Evolutionary conservation across 768 basidiomycete genomes (phyloP), one percentile per base, ranked within the genome.

Genomic region (Amanita thiersii): DNA sequence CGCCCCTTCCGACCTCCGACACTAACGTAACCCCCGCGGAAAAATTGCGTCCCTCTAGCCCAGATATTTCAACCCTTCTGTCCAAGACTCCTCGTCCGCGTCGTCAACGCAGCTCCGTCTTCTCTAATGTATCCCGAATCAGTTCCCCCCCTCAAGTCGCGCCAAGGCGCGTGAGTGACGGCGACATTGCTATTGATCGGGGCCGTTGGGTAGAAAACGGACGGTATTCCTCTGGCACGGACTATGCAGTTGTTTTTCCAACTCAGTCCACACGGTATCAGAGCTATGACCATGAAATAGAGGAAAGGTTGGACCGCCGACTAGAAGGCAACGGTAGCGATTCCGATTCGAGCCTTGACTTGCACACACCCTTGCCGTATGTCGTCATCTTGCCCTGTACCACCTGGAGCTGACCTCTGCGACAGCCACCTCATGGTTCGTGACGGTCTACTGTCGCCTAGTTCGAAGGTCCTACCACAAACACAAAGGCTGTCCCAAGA

Each of bases 341-440:
- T n/a, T 69, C 69, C 1, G 78, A 80, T 59, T 81, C 79, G 12
- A 79, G 77, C 56, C 54, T 82, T 37, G 81, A 83, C 58, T 51
- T 83, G 23, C 79, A 81, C 50, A 83, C 81, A 1, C 79, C 80
- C 0, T 54, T 83, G 6, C 79, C 81, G 80, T 81, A 50, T 58
- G 80, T 40, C 29, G 32, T 40, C 40, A 43, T 25, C 44, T 19
- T 39, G 31, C 30, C 30, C 32, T 6, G 18, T 46, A 39, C 49
- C 28, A 40, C 18, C 15, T 32, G 20, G n/a, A n/a, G 33, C 10
- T 43, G 43, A 23, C 45, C 34, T 1, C 38, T 34, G 3, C 40
- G 41, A 6, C 47, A 83, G 81, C 1, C 70, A 79, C 48, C 55
- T 83, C 28, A 82, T 84, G 79, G 57, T 83, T 26, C 70, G 72